A percentile compares a stretch with the other conserved stretches of the same genome.
phyloP scores from a whole-genome alignment of 1,284 basidiomycete genomes.

The Pascua sp. region DNA sequence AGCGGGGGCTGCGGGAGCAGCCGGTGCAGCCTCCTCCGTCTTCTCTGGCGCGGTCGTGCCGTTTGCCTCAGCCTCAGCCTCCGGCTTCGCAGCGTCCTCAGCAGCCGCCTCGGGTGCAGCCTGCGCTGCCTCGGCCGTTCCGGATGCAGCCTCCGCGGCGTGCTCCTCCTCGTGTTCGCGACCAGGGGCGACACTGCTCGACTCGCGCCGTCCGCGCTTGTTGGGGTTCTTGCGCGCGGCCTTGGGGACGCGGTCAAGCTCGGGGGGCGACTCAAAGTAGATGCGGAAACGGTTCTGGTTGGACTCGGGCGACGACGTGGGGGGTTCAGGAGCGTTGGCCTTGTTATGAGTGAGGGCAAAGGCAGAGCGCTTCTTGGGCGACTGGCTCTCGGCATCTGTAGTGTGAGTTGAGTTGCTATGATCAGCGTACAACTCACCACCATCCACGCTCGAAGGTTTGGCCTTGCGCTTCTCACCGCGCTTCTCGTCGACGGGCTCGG shows the following conservation, averaged over 20 bases:
- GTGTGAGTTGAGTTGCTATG: not conserved
- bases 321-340: slow-evolving; percentile 22
- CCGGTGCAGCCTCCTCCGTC: not conserved
- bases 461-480: slow-evolving; percentile 48
- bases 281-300: slow-evolving; percentile 50
- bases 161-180: slow-evolving; percentile 48
- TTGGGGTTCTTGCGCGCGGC: slow-evolving; percentile 45
- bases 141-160: slow-evolving; percentile 2
- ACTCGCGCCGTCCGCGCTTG: slow-evolving; percentile 63
- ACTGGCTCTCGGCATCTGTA: slow-evolving; percentile 16
- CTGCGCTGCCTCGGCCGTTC: not conserved
- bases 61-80: not conserved
- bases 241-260: slow-evolving; percentile 45
- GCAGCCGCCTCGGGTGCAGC: slow-evolving; percentile 4
- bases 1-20: not conserved
- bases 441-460: slow-evolving; percentile 41
- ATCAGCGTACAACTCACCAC: slow-evolving; percentile 26
- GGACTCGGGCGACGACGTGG: slow-evolving; percentile 23
- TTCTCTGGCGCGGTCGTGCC: not conserved
- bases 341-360: slow-evolving; percentile 44
- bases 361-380: slow-evolving; percentile 41
- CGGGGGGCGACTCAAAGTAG: slow-evolving; percentile 51
- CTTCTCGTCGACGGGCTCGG: slow-evolving; percentile 27
- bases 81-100: slow-evolving; percentile 1
- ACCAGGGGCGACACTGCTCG: slow-evolving; percentile 36